Percentiles rank a stretch among this genome's conserved stretches.
Evolutionary conservation across 768 basidiomycete genomes (phyloP).

Genomic region (Suillus spraguei): DNA sequence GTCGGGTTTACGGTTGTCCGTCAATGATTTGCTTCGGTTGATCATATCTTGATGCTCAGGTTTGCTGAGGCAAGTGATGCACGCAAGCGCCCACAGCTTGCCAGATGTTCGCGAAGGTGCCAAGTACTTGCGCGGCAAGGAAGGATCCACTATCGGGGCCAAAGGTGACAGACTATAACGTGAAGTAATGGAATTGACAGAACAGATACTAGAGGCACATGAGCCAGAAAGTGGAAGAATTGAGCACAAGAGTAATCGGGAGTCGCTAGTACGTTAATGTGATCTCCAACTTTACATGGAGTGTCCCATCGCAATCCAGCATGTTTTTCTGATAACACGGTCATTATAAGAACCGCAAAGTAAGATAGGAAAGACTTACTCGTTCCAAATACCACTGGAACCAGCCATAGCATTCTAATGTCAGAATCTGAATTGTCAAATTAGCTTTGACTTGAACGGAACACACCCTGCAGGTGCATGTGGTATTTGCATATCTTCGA

Average conservation of each 20-base stretch:
- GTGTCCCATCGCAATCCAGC: background rate
- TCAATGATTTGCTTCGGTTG: too few relatives aligned
- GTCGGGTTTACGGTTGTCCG: too few relatives aligned
- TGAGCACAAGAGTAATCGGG: too few relatives aligned
- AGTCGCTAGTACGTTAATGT: background rate
- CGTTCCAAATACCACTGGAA: background rate
- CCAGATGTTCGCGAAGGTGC: too few relatives aligned
- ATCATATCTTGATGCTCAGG: too few relatives aligned
- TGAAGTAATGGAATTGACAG: background rate
- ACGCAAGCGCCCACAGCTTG: too few relatives aligned
- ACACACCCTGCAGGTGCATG: background rate
- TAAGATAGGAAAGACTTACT: background rate
- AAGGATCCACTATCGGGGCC: background rate
- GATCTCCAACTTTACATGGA: background rate
- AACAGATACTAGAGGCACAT: background rate
- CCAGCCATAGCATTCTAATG: background rate
- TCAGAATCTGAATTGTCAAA: background rate
- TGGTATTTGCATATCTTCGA: background rate
- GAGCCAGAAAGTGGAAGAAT: background rate
- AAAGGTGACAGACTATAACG: background rate
- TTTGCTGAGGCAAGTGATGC: too few relatives aligned
- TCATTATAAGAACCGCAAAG: background rate
- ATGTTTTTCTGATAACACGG: background rate
- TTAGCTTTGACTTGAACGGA: background rate
- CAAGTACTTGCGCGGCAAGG: too few relatives aligned